A percentile compares a stretch with the other conserved stretches of the same genome.
phyloP scores from a whole-genome alignment of 495 filamentous ascomycete species.

The Annulohypoxylon moriforme region DNA sequence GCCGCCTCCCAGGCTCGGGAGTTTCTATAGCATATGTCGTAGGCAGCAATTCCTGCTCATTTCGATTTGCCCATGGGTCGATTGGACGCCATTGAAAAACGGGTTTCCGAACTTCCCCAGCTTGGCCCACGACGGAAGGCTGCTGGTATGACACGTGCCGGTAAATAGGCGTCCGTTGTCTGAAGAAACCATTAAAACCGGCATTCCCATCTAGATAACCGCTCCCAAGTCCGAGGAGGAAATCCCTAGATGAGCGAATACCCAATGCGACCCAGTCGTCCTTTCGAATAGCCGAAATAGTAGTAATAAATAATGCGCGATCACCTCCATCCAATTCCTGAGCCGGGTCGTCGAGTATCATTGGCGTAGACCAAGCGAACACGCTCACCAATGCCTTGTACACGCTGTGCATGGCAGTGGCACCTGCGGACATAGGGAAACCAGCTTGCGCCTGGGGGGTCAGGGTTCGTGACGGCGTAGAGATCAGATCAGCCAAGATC shows the following conservation, averaged over 20 bases:
- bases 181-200: slow-evolving; percentile 58
- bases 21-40: slow-evolving; percentile 50
- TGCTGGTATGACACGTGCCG: slow-evolving; percentile 48
- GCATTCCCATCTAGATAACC: slow-evolving; percentile 53
- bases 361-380: slow-evolving; percentile 56
- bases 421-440: slow-evolving; percentile 44
- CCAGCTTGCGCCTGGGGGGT: slow-evolving; percentile 46
- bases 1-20: slow-evolving; percentile 55
- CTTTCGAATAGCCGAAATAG: slow-evolving; percentile 50
- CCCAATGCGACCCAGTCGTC: slow-evolving; percentile 57
- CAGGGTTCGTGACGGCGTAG: slow-evolving; percentile 46
- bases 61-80: slow-evolving; percentile 52
- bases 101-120: slow-evolving; percentile 52
- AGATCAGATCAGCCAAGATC: slow-evolving; percentile 56
- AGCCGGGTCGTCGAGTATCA: slow-evolving; percentile 55
- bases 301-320: slow-evolving; percentile 50
- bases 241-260: slow-evolving; percentile 57
- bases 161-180: slow-evolving; percentile 54
- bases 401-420: slow-evolving; percentile 58
- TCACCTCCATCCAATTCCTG: slow-evolving; percentile 51
- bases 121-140: slow-evolving; percentile 49
- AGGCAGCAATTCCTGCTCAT: slow-evolving; percentile 43
- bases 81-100: slow-evolving; percentile 57
- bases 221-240: slow-evolving; percentile 58
- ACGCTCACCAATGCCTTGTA: slow-evolving; percentile 59